Evolutionary conservation across 805 yeast genomes (phyloP), one percentile per base, ranked within the genome.

Genomic region (Ogataea ganodermae): DNA sequence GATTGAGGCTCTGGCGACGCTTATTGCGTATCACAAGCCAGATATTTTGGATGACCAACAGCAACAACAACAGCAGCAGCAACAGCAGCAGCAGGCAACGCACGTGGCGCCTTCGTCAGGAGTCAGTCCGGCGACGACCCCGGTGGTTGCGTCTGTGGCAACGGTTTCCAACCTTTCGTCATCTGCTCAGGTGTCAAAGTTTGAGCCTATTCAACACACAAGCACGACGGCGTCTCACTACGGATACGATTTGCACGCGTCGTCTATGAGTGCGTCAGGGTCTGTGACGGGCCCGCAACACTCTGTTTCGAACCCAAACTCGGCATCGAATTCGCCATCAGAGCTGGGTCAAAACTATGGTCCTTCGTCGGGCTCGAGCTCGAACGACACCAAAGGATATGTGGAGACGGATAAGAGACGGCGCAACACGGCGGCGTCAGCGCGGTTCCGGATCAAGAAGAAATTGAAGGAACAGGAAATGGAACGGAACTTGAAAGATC

Each of bases 401-500:
- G 50, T 36, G 13, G 83, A 79, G 49, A 76, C 75, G 37, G 94
- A 86, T 60, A 92, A 89, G 69, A 78, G 96, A 52, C 80, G 86
- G 54, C 78, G 95, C 58, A 91, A 90, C 69, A 90, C 97, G 0
- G 96, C 94, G 1, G 98, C 99, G 1, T 83, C 92, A 17, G 97
- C 97, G 3, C 75, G 98, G 50, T 92, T 92, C 74, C 78, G 99
- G 54, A 80, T 89, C 63, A 89, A 89, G 77, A 90, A 88, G 81
- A 91, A 92, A 76, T 61, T 86, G 69, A 86, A 89, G 66, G 97
- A 92, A 69, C 94, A 87, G 69, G 92, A 91, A 63, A 79, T 92
- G 83, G 96, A 91, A 68, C 74, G 82, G 49, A 81, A 77, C 49
- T 77, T 91, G 16, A 79, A 80, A 57, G 91, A 86, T 50, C 73